These are phyloP conservation scores for Euphorbia corollata DNA, from an alignment of 441 rosid species.

Conservation along the genomic window DNA sequence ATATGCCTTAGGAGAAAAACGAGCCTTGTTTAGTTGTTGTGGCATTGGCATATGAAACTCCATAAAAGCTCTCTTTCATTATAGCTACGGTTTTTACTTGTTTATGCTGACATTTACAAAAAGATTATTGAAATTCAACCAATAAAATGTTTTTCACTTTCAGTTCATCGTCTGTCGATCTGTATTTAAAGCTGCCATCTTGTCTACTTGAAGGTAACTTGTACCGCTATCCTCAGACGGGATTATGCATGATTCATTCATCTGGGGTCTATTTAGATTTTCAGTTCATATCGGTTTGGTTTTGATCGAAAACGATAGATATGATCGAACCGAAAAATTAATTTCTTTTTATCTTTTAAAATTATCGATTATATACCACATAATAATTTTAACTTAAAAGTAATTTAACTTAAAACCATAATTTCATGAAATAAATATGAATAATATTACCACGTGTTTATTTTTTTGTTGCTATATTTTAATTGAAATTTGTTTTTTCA, in stretches of 20 bases:
- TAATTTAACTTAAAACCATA: no score
- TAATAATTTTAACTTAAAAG: no score
- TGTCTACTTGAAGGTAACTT: neutral
- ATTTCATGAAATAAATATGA: no score
- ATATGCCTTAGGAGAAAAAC: no score
- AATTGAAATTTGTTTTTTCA: no score
- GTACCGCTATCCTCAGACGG: neutral
- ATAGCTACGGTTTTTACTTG: slow-evolving; percentile 1
- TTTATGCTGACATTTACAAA: neutral
- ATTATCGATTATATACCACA: no score
- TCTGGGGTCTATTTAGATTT: neutral
- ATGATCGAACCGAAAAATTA: no score
- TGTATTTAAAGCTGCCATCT: neutral
- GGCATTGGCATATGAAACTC: slow-evolving; percentile 13
- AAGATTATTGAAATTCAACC: slow-evolving; percentile 2
- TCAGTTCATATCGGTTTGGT: no score
- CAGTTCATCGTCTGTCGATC: neutral
- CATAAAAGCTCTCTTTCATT: slow-evolving; percentile 4
- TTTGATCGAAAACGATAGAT: no score
- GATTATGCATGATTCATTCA: neutral
- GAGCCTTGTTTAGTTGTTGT: slow-evolving; percentile 4
- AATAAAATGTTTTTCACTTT: slow-evolving; percentile 7
- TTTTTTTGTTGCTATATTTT: no score
- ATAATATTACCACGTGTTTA: no score
- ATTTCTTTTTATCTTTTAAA: no score